Evolutionary conservation across 371 early-diverging fungal genomes (phyloP).

Genomic region (Nematocida major): DNA sequence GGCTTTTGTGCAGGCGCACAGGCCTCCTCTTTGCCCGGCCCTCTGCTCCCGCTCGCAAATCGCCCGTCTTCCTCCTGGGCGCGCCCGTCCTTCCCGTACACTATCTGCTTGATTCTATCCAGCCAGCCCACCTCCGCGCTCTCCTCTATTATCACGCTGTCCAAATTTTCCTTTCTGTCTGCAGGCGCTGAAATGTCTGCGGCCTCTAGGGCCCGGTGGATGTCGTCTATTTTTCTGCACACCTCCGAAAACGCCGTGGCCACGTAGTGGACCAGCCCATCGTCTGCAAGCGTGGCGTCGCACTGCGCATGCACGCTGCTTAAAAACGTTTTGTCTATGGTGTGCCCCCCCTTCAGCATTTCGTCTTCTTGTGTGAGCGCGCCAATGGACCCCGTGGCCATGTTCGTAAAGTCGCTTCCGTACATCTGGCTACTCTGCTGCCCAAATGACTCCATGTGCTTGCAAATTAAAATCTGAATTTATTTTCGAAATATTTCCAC

Average conservation of each 20-base stretch:
- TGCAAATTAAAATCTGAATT: slow-evolving; percentile 20
- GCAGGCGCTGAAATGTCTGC: neutral
- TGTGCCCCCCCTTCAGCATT: neutral
- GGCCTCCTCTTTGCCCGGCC: neutral
- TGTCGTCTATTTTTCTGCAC: slow-evolving; percentile 27
- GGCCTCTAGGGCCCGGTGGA: neutral
- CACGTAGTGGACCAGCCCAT: slow-evolving; percentile 9
- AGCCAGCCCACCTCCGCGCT: slow-evolving; percentile 37
- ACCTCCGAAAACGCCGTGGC: slow-evolving; percentile 10
- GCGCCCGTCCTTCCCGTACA: slow-evolving; percentile 5
- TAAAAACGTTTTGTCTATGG: neutral
- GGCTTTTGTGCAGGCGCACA: neutral
- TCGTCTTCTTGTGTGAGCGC: neutral
- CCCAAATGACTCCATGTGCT: neutral
- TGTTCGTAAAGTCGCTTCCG: neutral
- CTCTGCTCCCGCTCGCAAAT: neutral
- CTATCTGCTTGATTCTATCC: slow-evolving; percentile 12
- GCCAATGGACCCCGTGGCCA: slow-evolving; percentile 9
- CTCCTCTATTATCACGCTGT: slow-evolving; percentile 25
- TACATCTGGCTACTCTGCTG: slow-evolving; percentile 4
- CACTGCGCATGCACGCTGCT: neutral
- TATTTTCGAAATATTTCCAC: slow-evolving; percentile 7
- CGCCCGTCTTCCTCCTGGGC: neutral
- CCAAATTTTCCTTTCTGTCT: slow-evolving; percentile 15
- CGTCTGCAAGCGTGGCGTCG: neutral